These are phyloP conservation scores for Corynascus novoguineensis DNA, from an alignment of 495 filamentous ascomycete species.

Conservation along the genomic window DNA sequence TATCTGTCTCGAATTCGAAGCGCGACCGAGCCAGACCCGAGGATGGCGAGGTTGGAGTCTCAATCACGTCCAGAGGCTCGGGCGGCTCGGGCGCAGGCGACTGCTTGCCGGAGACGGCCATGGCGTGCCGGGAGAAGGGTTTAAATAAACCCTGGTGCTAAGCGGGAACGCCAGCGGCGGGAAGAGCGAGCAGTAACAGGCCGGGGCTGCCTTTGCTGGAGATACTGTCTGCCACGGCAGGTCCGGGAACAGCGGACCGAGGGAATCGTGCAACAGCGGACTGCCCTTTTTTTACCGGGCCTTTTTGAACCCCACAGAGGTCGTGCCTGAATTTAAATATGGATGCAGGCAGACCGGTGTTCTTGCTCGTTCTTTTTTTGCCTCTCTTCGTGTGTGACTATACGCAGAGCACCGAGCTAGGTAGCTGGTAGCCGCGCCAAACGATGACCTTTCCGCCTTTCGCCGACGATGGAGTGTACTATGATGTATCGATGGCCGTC, in stretches of 20 bases:
- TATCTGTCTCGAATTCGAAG: constrained; percentile 76
- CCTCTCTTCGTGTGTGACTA: too few species aligned
- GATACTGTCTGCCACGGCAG: too few species aligned
- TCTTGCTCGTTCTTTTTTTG: too few species aligned
- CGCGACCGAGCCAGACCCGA: constrained; percentile 57
- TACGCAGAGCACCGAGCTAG: too few species aligned
- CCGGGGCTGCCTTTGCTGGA: background rate
- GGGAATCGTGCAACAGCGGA: too few species aligned
- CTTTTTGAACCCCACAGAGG: too few species aligned
- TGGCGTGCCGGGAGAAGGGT: constrained; percentile 9
- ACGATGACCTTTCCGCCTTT: background rate
- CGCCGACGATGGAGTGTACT: background rate
- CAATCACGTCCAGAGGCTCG: constrained; percentile 29
- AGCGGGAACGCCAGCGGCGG: background rate
- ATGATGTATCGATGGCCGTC: background rate
- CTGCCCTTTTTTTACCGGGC: too few species aligned
- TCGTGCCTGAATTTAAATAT: too few species aligned
- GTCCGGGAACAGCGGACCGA: too few species aligned
- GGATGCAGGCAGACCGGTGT: too few species aligned
- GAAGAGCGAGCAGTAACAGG: background rate
- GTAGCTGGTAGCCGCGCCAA: too few species aligned
- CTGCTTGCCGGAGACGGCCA: constrained; percentile 20
- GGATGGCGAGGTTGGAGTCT: constrained; percentile 39
- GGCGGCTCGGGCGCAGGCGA: constrained; percentile 7
- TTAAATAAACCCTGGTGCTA: background rate